Evolutionary conservation across 2,329 filamentous ascomycete species (phyloP).

Genomic region (Fusarium verticillioides): DNA sequence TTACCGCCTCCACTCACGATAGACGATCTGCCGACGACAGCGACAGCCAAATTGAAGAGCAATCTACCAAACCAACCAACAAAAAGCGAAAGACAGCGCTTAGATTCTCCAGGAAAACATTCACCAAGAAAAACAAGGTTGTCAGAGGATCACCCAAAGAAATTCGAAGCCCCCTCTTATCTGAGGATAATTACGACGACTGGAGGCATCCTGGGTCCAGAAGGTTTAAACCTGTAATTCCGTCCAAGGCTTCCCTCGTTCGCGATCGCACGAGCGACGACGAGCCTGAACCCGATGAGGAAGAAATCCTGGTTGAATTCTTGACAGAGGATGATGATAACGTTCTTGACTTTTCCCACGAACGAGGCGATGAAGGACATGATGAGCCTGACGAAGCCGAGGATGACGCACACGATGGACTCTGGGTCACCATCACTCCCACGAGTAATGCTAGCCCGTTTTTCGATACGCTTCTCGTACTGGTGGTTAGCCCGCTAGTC

Average conservation of each 20-base stretch:
- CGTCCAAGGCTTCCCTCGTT: slow-evolving; percentile 7
- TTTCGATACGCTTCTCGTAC: slow-evolving; percentile 93
- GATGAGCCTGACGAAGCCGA: slow-evolving; percentile 35
- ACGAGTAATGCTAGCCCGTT: slow-evolving; percentile 91
- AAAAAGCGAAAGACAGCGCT: slow-evolving; percentile 21
- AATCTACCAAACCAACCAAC: slow-evolving; percentile 10
- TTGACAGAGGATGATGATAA: slow-evolving; percentile 43
- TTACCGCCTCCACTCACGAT: slow-evolving; percentile 18
- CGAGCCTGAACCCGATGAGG: slow-evolving; percentile 9
- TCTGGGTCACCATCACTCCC: slow-evolving; percentile 97
- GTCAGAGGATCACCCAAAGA: slow-evolving; percentile 18
- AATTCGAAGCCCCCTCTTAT: slow-evolving; percentile 28
- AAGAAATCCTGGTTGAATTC: slow-evolving; percentile 36
- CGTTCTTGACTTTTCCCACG: slow-evolving; percentile 41
- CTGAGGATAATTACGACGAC: slow-evolving; percentile 21
- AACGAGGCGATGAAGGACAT: slow-evolving; percentile 35
- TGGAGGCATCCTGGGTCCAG: slow-evolving; percentile 9
- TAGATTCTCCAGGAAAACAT: slow-evolving; percentile 7
- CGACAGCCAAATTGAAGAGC: slow-evolving; percentile 1
- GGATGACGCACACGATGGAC: slow-evolving; percentile 68
- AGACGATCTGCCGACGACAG: slow-evolving; percentile 23
- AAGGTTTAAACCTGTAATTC: slow-evolving; percentile 17
- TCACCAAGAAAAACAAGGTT: slow-evolving; percentile 14
- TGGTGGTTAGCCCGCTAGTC: slow-evolving; percentile 94
- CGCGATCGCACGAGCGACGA: slow-evolving; percentile 2